Base-by-base conservation (phyloP, 345 rosid species). In the Adansonia digitata region DNA sequence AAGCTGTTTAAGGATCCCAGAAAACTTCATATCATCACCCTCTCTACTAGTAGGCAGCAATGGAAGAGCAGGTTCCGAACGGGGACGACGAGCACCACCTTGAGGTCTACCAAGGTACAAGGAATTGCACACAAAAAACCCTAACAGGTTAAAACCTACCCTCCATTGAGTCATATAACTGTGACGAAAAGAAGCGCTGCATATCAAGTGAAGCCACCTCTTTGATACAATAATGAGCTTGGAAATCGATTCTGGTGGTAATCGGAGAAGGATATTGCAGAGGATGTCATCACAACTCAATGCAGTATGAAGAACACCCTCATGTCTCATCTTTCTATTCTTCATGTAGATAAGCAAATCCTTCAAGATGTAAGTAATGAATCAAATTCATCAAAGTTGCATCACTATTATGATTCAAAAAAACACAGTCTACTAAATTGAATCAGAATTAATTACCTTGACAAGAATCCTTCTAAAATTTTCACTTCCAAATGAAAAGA, bases 191-290 rank as follows among this genome's bases (percentile, higher is more conserved):
- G 72, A 69, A 46, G 88, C 67, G 74, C 84, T 81, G 71, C 85
- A 82, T 10, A 88, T 85, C 24, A 87, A 76, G 74, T 61, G 75
- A 72, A 89, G 89, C 94, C 91, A 88, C 42, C 87, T 77, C 83
- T 88, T 89, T 3, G 94, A 85, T 9, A 88, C 90, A 43, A 78
- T 40, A 59, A 88, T 79, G 42, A 82, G 67, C 77, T 80, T 78
- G 69, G 80, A 75, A 62, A 85, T 66, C 5, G 79, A 68, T 43
- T 84, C 89, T 0, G 94, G 91, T 26, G 94, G 90, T 39, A 89
- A 69, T 9, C 80, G 78, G 27, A 82, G 77, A 64, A 88, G 85
- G 65, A 88, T 84, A 74, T 88, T 86, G 60, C 81, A 81, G 39
- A 89, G 57, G 60, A 86, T 71, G 75, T 89, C 94, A 52, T 81